Evolutionary conservation across 441 rosid species (phyloP), one percentile per base, ranked within the genome.

Genomic region (Flueggea neowawraea): DNA sequence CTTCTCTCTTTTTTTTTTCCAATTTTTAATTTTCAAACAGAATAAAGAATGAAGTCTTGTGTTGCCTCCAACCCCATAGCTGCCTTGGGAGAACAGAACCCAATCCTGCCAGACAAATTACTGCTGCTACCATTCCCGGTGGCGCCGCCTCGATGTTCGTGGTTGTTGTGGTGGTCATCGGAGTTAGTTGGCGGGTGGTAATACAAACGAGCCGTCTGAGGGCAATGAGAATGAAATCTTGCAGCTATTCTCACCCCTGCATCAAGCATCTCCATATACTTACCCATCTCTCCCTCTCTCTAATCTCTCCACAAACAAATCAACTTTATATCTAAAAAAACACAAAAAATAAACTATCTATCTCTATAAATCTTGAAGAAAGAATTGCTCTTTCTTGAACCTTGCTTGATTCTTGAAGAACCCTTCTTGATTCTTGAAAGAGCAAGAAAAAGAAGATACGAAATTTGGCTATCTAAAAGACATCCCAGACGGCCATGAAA

Each of bases 161-260:
- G 58, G 62, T 71, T 60, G 49, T 62, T 63, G 33, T 72, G 78
- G 61, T 72, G 78, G 15, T 61, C 48, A 33, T 71, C 63, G 62
- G 66, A 61, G 76, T 78, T 78, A 11, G 88, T 76, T 48, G 96
- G 96, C 39, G 96, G 96, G 60, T 89, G 97, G 66, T 89, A 88
- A 66, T 91, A 91, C 66, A 87, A 22, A 50, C 95, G 88, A 54
- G 92, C 97, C 9, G 97, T 91, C 39, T 91, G 97, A 0, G 96
- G 97, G 65, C 92, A 89, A 74, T 89, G 96, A 58, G 96, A 87
- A 59, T 91, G 94, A 62, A 85, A 83, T 59, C 96, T 87, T 10
- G 96, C 84, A 5, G 70, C 92, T 11, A 91, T 84, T 77, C 96
- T 81, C 43, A 80, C 82, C 33, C 97, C 89, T 4, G 54, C 70